Base-by-base conservation (phyloP, 441 rosid genomes). In the Cnidoscolus chayamansa region DNA sequence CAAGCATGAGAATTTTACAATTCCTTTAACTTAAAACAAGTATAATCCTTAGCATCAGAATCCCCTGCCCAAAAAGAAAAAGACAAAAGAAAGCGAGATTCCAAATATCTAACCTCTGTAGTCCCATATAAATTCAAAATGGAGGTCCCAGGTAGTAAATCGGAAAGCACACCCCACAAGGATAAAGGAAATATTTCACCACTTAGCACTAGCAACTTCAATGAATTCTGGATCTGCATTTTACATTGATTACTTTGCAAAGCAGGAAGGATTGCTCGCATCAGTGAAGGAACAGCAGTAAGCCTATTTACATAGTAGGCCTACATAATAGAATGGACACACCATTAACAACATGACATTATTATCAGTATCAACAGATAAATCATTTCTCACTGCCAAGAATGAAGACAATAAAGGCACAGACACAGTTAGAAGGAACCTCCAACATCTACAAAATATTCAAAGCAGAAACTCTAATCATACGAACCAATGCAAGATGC, bases 111-210 rank as follows among this genome's bases (percentile, higher is more conserved):
- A 45, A 91, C 99, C 98, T 94, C 98, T 45, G 99, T 94, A 76
- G 89, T 92, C 78, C 99, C 99, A 79, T 90, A 94, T 67, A 94
- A 80, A 78, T 94, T 94, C 78, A 94, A 81, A 72, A 92, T 82
- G 81, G 88, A 76, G 70, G 90, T 88, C 59, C 81, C 75, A n/a
- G 98, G 92, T 68, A 92, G 85, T 76, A 89, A 81, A 58, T 62
- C 81, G 11, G 89, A 81, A 71, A 94, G 90, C 73, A 74, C 80
- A 77, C 85, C 71, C 97, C 97, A 94, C 79, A 94, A 83, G 81
- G 89, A 81, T 76, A 94, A 37, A 62, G 89, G 85, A 73, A 94
- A 85, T 35, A 81, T 81, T 91, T 94, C 99, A 31, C 99, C 99
- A 68, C 98, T 94, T 61, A 94, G 83, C 70, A 92, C 79, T 67